A percentile compares a stretch with the other conserved stretches of the same genome.
These are phyloP conservation scores for Gaultheria prostrata DNA, from an alignment of 148 eudicot species.

Conservation along the genomic window DNA sequence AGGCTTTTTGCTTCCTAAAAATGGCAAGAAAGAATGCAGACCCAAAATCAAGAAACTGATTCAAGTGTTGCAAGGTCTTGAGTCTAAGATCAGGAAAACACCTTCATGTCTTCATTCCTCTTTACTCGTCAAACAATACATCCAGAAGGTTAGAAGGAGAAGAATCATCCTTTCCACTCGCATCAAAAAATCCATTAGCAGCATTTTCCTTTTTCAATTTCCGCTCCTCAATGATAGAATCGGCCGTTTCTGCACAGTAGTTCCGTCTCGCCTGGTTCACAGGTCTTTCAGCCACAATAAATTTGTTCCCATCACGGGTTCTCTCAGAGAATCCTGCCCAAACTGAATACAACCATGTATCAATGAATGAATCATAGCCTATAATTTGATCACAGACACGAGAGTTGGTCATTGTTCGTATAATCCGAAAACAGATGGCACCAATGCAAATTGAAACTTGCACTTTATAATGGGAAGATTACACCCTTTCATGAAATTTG, in stretches of 20 bases:
- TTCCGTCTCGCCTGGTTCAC: constrained; percentile 49
- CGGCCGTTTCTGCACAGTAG: constrained; percentile 63
- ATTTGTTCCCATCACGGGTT: constrained; percentile 86
- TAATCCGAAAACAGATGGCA: neutral
- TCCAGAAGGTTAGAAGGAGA: constrained; percentile 62
- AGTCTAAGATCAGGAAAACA: neutral
- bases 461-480: neutral
- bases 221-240: constrained; percentile 65
- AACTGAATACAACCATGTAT: constrained; percentile 40
- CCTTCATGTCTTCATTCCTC: constrained; percentile 8
- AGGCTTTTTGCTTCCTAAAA: constrained; percentile 5
- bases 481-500: neutral
- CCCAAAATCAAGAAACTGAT: neutral
- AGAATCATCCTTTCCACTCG: constrained; percentile 40
- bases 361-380: neutral
- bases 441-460: no score
- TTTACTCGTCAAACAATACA: constrained; percentile 43
- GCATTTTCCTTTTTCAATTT: constrained; percentile 65
- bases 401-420: neutral
- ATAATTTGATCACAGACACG: neutral
- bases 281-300: constrained; percentile 82
- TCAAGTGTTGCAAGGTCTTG: neutral
- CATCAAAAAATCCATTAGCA: constrained; percentile 63
- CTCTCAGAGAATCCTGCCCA: constrained; percentile 99
- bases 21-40: neutral